Evolutionary conservation across 2,329 filamentous ascomycete genomes (phyloP).

Genomic region (Stagonosporopsis rhizophila): DNA sequence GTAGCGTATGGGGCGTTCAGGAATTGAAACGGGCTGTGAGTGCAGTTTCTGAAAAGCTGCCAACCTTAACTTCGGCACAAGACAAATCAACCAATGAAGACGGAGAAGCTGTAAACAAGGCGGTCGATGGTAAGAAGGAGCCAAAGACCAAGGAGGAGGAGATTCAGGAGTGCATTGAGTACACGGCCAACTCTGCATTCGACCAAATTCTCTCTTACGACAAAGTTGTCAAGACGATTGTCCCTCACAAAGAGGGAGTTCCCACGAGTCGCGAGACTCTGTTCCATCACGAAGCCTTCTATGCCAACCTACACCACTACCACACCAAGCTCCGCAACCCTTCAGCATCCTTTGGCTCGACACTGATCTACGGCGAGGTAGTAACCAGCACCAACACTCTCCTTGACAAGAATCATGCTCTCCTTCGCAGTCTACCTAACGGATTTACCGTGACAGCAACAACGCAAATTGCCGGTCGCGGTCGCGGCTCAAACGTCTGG

Average conservation of each 20-base stretch:
- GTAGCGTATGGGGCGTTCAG: slow-evolving; percentile 52
- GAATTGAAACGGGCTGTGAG: slow-evolving; percentile 47
- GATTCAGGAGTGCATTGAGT: slow-evolving; percentile 38
- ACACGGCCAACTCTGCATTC: slow-evolving; percentile 43
- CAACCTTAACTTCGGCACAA: slow-evolving; percentile 36
- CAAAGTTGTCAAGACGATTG: slow-evolving; percentile 73
- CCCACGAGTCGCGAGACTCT: slow-evolving; percentile 79
- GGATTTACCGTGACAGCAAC: slow-evolving; percentile 91
- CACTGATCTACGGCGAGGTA: slow-evolving; percentile 87
- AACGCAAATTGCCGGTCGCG: slow-evolving; percentile 85
- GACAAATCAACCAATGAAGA: slow-evolving; percentile 19
- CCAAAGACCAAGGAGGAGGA: slow-evolving; percentile 38
- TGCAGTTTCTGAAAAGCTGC: slow-evolving; percentile 36
- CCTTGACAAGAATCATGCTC: slow-evolving; percentile 86
- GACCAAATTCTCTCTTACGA: slow-evolving; percentile 77
- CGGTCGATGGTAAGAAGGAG: slow-evolving; percentile 36
- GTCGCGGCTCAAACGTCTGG: slow-evolving; percentile 93
- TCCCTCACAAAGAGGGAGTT: slow-evolving; percentile 69
- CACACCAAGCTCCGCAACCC: slow-evolving; percentile 64
- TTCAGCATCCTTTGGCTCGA: slow-evolving; percentile 72
- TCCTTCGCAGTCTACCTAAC: slow-evolving; percentile 77
- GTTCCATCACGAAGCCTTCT: slow-evolving; percentile 85
- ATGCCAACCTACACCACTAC: slow-evolving; percentile 72
- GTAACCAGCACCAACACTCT: slow-evolving; percentile 94
- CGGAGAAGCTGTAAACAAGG: slow-evolving; percentile 6